phyloP scores from a whole-genome alignment of 352 stramenopile genomes.

The Pythium myriotylum region DNA sequence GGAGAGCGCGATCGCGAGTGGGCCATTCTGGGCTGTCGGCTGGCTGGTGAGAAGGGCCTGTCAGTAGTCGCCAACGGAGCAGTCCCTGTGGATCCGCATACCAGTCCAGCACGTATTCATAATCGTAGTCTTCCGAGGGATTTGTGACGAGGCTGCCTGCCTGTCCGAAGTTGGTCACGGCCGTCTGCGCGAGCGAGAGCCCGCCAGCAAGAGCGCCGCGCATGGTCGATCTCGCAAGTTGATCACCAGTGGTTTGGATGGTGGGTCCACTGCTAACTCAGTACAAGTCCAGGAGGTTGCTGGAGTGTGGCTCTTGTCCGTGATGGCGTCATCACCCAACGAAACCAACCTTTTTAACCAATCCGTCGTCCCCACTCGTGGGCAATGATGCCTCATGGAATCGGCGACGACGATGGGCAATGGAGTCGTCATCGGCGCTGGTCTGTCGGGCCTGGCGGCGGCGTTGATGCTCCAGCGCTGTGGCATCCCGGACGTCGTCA shows the following conservation, averaged over 20 bases:
- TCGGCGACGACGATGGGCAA: too few species aligned
- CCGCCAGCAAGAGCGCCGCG: slow-evolving; percentile 48
- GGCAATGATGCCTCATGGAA: too few species aligned
- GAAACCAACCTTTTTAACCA: not conserved
- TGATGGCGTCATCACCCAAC: slow-evolving; percentile 14
- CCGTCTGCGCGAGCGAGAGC: slow-evolving; percentile 60
- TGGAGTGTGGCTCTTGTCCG: not conserved
- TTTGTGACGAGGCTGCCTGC: slow-evolving; percentile 40
- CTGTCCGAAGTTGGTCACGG: slow-evolving; percentile 65
- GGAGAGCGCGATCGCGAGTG: slow-evolving; percentile 68
- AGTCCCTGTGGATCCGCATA: slow-evolving; percentile 20
- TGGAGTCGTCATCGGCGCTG: slow-evolving; percentile 31
- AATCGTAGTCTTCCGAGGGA: slow-evolving; percentile 73
- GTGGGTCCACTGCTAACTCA: slow-evolving; percentile 8
- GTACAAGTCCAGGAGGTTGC: slow-evolving; percentile 9
- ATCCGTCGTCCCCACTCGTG: slow-evolving; percentile 1
- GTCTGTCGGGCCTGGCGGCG: slow-evolving; percentile 29
- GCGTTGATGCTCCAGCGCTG: slow-evolving; percentile 28
- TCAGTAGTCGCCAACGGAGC: not conserved
- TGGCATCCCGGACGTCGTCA: slow-evolving; percentile 18
- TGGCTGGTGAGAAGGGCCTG: slow-evolving; percentile 38
- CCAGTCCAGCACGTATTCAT: slow-evolving; percentile 85
- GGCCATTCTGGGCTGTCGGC: slow-evolving; percentile 56
- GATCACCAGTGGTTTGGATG: slow-evolving; percentile 26
- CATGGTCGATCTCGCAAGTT: slow-evolving; percentile 37